Percentiles rank a stretch among this genome's conserved stretches.
Evolutionary conservation across 169 alveolate species (phyloP).

Genomic region (Amoebophrya sp.): DNA sequence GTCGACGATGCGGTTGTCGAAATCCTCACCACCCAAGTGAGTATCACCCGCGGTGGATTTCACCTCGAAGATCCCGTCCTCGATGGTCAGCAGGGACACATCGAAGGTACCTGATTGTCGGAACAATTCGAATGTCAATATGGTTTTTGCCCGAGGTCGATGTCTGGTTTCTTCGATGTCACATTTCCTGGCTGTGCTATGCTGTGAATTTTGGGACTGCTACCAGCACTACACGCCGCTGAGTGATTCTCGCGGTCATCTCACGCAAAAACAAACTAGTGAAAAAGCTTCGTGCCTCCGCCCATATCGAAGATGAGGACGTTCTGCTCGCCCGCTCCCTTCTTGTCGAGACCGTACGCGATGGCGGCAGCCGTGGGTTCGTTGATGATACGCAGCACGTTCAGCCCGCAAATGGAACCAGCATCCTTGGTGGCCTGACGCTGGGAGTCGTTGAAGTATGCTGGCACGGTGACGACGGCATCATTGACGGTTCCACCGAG

Average conservation of each 20-base stretch:
- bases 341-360: conserved; percentile 94
- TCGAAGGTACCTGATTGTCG: conserved; percentile 74
- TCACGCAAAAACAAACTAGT: too few relatives aligned
- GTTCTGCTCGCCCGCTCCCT: conserved; percentile 65
- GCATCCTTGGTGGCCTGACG: conserved; percentile 94
- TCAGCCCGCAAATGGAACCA: conserved; percentile 85
- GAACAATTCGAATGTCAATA: too few relatives aligned
- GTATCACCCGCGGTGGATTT: conserved; percentile 98
- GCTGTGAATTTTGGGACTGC: too few relatives aligned
- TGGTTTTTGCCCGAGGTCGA: too few relatives aligned
- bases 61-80: conserved; percentile 93
- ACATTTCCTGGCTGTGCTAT: too few relatives aligned
- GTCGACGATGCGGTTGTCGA: conserved; percentile 89
- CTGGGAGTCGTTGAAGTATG: conserved; percentile 89
- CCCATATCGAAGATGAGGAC: conserved; percentile 93
- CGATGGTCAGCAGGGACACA: conserved; percentile 88
- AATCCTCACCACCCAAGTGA: conserved; percentile 98
- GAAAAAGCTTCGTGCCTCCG: too few relatives aligned
- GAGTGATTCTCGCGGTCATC: too few relatives aligned
- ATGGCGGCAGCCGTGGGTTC: conserved; percentile 98
- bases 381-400: conserved; percentile 75
- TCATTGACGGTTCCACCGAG: conserved; percentile 73
- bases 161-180: too few relatives aligned
- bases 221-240: too few relatives aligned
- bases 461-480: conserved; percentile 93